Conservation (phyloP, 495 filamentous ascomycete genomes). For the Penicillium goetzii region DNA sequence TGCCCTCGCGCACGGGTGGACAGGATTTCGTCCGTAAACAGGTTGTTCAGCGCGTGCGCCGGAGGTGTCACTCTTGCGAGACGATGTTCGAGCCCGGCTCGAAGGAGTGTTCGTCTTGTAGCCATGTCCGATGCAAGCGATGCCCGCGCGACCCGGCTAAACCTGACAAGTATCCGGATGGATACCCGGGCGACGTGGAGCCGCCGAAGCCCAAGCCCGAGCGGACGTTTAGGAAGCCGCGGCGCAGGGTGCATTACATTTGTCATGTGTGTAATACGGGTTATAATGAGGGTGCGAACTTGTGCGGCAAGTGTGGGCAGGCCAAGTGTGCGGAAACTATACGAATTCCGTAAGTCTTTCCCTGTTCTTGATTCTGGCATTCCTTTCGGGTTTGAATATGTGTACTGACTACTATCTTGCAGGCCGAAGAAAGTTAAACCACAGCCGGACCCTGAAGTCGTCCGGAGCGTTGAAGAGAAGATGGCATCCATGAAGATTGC, state of each 20-base stretch:
- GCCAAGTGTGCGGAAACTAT: conserved; percentile 52
- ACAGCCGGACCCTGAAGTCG: conserved; percentile 65
- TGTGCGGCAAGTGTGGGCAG: conserved; percentile 67
- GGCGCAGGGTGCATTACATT: conserved; percentile 57
- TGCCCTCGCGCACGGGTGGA: conserved; percentile 65
- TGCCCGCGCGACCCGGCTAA: conserved; percentile 81
- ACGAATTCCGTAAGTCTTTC: conserved; percentile 53
- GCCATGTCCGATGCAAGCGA: conserved; percentile 76
- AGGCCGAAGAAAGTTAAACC: conserved; percentile 62
- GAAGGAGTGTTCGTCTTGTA: conserved; percentile 71
- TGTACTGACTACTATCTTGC: conserved; percentile 45
- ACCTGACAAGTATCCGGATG: conserved; percentile 72
- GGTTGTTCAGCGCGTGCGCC: conserved; percentile 69
- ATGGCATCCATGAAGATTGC: conserved; percentile 42
- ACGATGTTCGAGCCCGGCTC: conserved; percentile 60
- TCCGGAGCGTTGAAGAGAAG: conserved; percentile 62
- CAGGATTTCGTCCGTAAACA: conserved; percentile 71
- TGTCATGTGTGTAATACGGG: conserved; percentile 67
- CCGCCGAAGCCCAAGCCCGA: conserved; percentile 36
- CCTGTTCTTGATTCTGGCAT: neutral
- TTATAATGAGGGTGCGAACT: conserved; percentile 50
- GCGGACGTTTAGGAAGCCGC: conserved; percentile 48
- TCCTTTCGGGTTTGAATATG: conserved; percentile 2
- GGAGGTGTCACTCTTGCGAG: conserved; percentile 77
- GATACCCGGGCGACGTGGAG: conserved; percentile 74